Base-by-base conservation (phyloP, 371 early-diverging fungal genomes). In the Batrachochytrium dendrobatidis region DNA sequence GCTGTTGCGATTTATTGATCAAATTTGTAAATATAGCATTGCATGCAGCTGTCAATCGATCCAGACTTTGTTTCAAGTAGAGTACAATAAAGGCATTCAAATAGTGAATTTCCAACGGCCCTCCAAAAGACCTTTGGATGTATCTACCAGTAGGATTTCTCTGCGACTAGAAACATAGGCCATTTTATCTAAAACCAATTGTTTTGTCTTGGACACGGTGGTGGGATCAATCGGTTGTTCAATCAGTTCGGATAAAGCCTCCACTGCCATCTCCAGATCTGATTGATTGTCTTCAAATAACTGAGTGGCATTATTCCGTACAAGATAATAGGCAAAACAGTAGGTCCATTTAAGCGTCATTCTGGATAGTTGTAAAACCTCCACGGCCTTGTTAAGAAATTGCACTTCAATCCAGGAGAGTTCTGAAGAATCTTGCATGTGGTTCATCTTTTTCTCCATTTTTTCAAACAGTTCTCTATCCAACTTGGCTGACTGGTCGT, bases 341-440 rank as follows among this genome's bases (percentile, higher is more conserved):
- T 95, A 98, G 0, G 95, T 93, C 96, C 96, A 98, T 65, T 91
- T 93, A 32, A 98, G 82, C 0, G 92, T 92, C 69, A 79, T 86
- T 59, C 98, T 87, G 61, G 93, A 86, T 56, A 85, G 73, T 15
- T 89, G 81, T 17, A 96, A 82, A 0, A 86, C 88, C 68, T 93
- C 92, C 35, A 94, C 91, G 5, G 96, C 97, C 39, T 87, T 87
- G 62, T 85, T 83, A 32, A 98, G 72, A 69, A 96, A 98, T 74
- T 98, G 97, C 0, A 95, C 96, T 75, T 98, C 95, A 66, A 98
- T 98, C 98, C 98, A 98, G 31, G 94, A 92, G 48, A 96, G 77
- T 31, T 86, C 86, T 28, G 89, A 86, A 20, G 82, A 81, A 53
- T 83, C 80, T 71, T 95, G 97, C 86, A 95, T 88, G 64, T 88